A percentile compares a stretch with the other conserved stretches of the same genome.
Evolutionary conservation across 805 yeast genomes (phyloP).

Genomic region (Nematodospora valgi): DNA sequence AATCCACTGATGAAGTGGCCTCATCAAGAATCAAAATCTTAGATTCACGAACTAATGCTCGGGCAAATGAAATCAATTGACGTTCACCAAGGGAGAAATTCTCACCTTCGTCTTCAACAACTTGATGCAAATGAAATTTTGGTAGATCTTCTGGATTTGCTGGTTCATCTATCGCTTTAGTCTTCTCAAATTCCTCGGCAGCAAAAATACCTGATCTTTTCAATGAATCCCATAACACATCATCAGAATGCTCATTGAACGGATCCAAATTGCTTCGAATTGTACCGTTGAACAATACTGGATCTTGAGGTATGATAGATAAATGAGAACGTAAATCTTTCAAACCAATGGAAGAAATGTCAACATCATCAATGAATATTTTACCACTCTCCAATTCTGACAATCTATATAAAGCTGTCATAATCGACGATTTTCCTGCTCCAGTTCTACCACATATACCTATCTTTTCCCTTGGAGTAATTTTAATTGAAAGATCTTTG

Average conservation of each 20-base stretch:
- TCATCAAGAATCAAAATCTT: constrained; percentile 38
- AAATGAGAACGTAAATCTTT: constrained; percentile 47
- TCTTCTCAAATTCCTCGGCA: constrained; percentile 15
- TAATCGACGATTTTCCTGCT: constrained; percentile 68
- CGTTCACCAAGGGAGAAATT: constrained; percentile 39
- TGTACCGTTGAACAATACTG: constrained; percentile 55
- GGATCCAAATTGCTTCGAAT: constrained; percentile 60
- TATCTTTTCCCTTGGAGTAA: constrained; percentile 58
- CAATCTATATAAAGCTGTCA: constrained; percentile 57
- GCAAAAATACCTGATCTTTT: constrained; percentile 51
- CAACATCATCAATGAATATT: constrained; percentile 54
- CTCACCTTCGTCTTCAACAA: constrained; percentile 34
- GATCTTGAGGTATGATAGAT: constrained; percentile 66
- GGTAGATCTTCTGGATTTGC: constrained; percentile 17
- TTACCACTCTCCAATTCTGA: constrained; percentile 46
- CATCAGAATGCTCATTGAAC: constrained; percentile 46
- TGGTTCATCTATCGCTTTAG: constrained; percentile 1
- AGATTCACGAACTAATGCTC: constrained; percentile 34
- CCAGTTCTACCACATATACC: constrained; percentile 88
- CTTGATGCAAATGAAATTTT: constrained; percentile 35
- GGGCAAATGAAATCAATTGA: constrained; percentile 36
- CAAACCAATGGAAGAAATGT: constrained; percentile 48
- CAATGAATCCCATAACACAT: constrained; percentile 50
- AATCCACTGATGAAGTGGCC: constrained; percentile 39
- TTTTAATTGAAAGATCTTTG: constrained; percentile 36